phyloP scores from a whole-genome alignment of 495 filamentous ascomycete genomes.

The Symbiotaphrina buchneri region DNA sequence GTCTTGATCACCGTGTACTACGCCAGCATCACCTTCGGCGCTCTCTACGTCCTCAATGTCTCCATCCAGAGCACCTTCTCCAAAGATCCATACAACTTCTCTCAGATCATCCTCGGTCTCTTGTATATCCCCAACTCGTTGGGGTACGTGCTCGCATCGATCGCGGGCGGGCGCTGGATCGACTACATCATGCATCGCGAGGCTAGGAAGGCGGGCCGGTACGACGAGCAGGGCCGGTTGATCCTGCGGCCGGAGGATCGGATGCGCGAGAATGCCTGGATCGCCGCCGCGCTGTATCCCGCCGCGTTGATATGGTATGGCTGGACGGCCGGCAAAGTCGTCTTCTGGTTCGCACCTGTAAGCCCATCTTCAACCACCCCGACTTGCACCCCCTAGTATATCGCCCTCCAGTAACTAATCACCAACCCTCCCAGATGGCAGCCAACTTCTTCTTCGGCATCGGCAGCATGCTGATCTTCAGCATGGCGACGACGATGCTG shows the following conservation, averaged over 20 bases:
- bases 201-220: slow-evolving; percentile 45
- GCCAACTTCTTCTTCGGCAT: slow-evolving; percentile 80
- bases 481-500: slow-evolving; percentile 15
- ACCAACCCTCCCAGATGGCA: slow-evolving; percentile 23
- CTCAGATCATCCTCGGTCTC: slow-evolving; percentile 50
- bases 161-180: slow-evolving; percentile 69
- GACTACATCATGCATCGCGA: slow-evolving; percentile 77
- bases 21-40: slow-evolving; percentile 59
- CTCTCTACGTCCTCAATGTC: slow-evolving; percentile 76
- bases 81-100: slow-evolving; percentile 48
- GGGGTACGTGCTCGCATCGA: slow-evolving; percentile 52
- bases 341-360: slow-evolving; percentile 41
- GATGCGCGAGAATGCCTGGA: slow-evolving; percentile 74
- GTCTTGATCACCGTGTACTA: slow-evolving; percentile 66
- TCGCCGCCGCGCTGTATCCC: slow-evolving; percentile 58
- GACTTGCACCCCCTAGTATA: background rate
- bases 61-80: slow-evolving; percentile 59
- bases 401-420: background rate
- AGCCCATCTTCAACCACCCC: slow-evolving; percentile 10
- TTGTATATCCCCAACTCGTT: slow-evolving; percentile 64
- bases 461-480: slow-evolving; percentile 76
- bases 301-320: slow-evolving; percentile 42
- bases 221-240: slow-evolving; percentile 44
- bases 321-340: slow-evolving; percentile 33
- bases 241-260: slow-evolving; percentile 69